Percentiles rank a stretch among this genome's conserved stretches.
These are phyloP conservation scores for Talaromyces sp. DNA, from an alignment of 2,329 filamentous ascomycete species.

Conservation along the genomic window DNA sequence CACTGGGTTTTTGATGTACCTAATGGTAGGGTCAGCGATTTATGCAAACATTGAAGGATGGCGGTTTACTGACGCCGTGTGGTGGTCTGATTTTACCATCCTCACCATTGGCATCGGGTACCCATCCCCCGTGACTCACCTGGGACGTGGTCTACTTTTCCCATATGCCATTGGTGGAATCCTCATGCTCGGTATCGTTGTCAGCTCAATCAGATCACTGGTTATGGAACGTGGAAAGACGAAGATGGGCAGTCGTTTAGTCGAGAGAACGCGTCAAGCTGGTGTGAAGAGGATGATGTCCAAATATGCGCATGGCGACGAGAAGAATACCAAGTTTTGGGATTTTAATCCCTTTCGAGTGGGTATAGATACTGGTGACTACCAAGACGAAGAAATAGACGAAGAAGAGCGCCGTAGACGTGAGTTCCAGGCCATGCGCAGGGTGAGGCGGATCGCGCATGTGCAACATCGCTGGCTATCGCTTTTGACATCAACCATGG, in stretches of 20 bases:
- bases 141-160: slow-evolving; percentile 30
- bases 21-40: slow-evolving; percentile 34
- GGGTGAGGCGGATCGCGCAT: slow-evolving; percentile 39
- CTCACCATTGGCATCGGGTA: slow-evolving; percentile 34
- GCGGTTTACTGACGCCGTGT: slow-evolving; percentile 31
- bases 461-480: slow-evolving; percentile 40
- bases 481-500: slow-evolving; percentile 30
- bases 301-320: not conserved
- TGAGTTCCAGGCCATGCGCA: slow-evolving; percentile 45
- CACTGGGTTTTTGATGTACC: slow-evolving; percentile 37
- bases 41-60: slow-evolving; percentile 34
- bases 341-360: slow-evolving; percentile 13
- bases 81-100: slow-evolving; percentile 31
- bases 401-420: slow-evolving; percentile 24
- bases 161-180: slow-evolving; percentile 33
- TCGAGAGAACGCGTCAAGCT: slow-evolving; percentile 28
- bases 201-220: slow-evolving; percentile 31
- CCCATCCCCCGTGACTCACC: slow-evolving; percentile 26
- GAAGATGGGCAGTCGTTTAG: slow-evolving; percentile 30
- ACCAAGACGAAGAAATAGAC: slow-evolving; percentile 3
- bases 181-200: slow-evolving; percentile 30
- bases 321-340: slow-evolving; percentile 8
- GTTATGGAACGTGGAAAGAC: slow-evolving; percentile 35
- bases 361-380: not conserved
- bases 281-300: slow-evolving; percentile 25